Evolutionary conservation across 192 early-diverging fungal species (phyloP).

Genomic region (Thoreauomyces humboldtii): DNA sequence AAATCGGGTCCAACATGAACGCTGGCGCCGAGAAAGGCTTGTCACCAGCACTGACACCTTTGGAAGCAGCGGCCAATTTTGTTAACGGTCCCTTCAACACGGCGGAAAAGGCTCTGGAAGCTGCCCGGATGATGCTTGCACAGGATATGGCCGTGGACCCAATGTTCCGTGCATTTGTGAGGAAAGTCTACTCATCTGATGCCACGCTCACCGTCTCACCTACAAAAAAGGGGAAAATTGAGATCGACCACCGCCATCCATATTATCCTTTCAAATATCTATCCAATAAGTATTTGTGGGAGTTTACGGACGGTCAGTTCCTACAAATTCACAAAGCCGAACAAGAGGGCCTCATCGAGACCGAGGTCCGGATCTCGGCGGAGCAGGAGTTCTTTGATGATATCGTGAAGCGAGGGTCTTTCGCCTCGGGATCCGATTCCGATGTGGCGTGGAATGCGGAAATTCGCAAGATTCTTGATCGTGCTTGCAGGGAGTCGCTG

Average conservation of each 20-base stretch:
- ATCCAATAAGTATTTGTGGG: conserved; percentile 66
- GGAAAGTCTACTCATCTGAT: conserved; percentile 64
- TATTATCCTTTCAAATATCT: conserved; percentile 86
- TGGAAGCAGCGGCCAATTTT: conserved; percentile 53
- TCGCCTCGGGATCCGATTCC: conserved; percentile 56
- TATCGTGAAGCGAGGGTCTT: conserved; percentile 52
- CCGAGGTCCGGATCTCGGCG: conserved; percentile 55
- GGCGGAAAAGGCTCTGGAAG: conserved; percentile 57
- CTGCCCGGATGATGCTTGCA: conserved; percentile 67
- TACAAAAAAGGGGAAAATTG: conserved; percentile 73
- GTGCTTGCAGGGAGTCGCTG: conserved; percentile 63
- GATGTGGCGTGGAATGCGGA: conserved; percentile 76
- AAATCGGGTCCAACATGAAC: conserved; percentile 9
- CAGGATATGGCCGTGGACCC: conserved; percentile 80
- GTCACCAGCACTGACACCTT: conserved; percentile 36
- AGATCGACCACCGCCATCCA: conserved; percentile 76
- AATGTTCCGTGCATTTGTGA: conserved; percentile 68
- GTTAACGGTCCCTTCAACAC: conserved; percentile 43
- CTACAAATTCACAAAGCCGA: conserved; percentile 73
- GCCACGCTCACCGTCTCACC: conserved; percentile 73
- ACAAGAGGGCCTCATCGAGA: conserved; percentile 63
- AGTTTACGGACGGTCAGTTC: conserved; percentile 75
- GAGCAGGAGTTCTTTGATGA: conserved; percentile 50
- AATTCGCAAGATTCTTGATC: conserved; percentile 61
- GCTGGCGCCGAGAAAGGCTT: background rate